A percentile compares a stretch with the other conserved stretches of the same genome.
Evolutionary conservation across 257 asterid genomes (phyloP).

Genomic region (Nicotiana benthamiana): DNA sequence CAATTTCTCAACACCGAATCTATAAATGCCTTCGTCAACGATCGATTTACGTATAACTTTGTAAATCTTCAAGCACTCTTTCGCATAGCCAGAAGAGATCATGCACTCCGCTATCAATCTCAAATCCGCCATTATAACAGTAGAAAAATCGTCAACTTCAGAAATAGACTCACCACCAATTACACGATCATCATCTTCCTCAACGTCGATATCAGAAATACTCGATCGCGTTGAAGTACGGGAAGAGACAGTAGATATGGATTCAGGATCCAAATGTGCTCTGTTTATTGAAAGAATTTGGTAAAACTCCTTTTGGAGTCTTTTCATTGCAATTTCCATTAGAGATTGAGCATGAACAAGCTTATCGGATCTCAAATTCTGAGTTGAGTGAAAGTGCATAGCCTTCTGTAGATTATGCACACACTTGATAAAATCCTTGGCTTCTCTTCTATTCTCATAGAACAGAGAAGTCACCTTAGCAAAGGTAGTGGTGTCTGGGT

Average conservation of each 20-base stretch:
- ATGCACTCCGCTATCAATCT: slow-evolving; percentile 62
- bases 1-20: slow-evolving; percentile 55
- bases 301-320: slow-evolving; percentile 78
- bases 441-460: slow-evolving; percentile 56
- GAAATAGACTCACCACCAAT: slow-evolving; percentile 23
- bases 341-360: slow-evolving; percentile 53
- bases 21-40: slow-evolving; percentile 69
- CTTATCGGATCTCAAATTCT: slow-evolving; percentile 47
- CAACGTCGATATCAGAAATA: slow-evolving; percentile 20
- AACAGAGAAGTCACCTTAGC: slow-evolving; percentile 68
- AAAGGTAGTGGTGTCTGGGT: slow-evolving; percentile 34
- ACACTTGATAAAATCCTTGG: slow-evolving; percentile 45
- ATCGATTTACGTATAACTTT: slow-evolving; percentile 68
- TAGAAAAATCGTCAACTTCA: slow-evolving; percentile 56
- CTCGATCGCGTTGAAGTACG: slow-evolving; percentile 45
- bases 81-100: slow-evolving; percentile 62
- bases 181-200: slow-evolving; percentile 38
- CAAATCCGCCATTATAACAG: slow-evolving; percentile 56
- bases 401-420: slow-evolving; percentile 55
- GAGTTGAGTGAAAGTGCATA: slow-evolving; percentile 46
- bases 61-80: slow-evolving; percentile 62
- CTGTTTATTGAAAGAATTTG: slow-evolving; percentile 70
- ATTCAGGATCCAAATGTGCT: slow-evolving; percentile 80
- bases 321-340: slow-evolving; percentile 70
- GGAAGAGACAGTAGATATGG: slow-evolving; percentile 60